Evolutionary conservation across 192 early-diverging fungal genomes (phyloP), one percentile per base, ranked within the genome.

Genomic region (Backusella sp.): DNA sequence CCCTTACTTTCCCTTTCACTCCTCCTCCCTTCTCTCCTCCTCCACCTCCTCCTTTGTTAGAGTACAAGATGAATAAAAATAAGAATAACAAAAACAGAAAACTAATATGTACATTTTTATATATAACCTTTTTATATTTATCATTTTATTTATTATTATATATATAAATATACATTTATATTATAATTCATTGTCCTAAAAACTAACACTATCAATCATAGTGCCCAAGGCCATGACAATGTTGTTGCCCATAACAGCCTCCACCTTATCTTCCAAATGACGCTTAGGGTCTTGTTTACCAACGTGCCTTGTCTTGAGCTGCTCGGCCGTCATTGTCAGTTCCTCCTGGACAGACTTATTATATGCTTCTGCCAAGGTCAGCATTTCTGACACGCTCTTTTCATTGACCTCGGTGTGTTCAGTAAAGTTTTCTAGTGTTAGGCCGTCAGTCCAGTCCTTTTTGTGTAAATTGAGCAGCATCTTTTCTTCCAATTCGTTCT

Each of bases 251-350:
- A 99, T 99, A 37, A 92, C 90, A 34, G 89, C 85, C 76, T 98
- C 97, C 3, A 98, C 95, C 34, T 92, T 96, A 41, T 94, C 91
- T 83, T 97, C 96, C 77, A 99, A 84, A 84, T 99, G 98, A 77
- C 96, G 91, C 88, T 99, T 99, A 17, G 98, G 98, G 79, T 99
- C 98, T 85, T 99, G 96, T 82, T 99, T 99, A 39, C 98, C 98
- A n/a, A 99, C 96, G 82, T 99, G 98, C 41, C 98, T 96, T 11
- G 94, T 99, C 84, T 96, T 94, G 39, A 99, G 92, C 86, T 99
- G 94, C 62, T 99, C 94, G 2, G 92, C 78, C 14, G 95, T 95
- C 91, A 99, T 87, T 15, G 92, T 95, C 66, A 89, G 92, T 85
- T 99, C 98, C 81, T 99, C 98, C 73, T 95, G 93, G 1, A 99